Conservation (phyloP, 352 stramenopile genomes). For the Globisporangium iwayamae region DNA sequence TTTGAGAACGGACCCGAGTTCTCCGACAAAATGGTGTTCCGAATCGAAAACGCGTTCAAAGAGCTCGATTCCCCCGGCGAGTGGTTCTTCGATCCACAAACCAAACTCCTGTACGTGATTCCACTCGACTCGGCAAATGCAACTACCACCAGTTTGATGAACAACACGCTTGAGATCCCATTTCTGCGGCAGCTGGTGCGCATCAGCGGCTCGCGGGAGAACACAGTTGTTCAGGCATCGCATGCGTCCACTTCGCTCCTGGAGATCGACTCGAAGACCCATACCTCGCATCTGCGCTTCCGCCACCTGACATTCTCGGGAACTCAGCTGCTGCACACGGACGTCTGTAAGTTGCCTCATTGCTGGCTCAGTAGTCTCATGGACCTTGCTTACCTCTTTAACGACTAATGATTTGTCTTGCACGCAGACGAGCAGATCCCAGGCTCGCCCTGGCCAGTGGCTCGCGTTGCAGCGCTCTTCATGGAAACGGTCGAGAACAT, state of each 20-base stretch:
- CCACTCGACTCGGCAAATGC: conserved; percentile 28
- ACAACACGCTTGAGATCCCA: conserved; percentile 46
- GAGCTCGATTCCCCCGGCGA: conserved; percentile 61
- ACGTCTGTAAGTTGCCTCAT: conserved; percentile 46
- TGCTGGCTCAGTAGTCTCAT: not conserved
- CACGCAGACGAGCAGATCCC: conserved; percentile 37
- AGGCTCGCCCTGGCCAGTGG: conserved; percentile 45
- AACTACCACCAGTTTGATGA: conserved; percentile 22
- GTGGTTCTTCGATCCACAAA: conserved; percentile 62
- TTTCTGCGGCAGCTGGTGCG: conserved; percentile 58
- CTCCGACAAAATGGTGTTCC: conserved; percentile 25
- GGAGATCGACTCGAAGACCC: conserved; percentile 38
- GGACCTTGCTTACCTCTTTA: not conserved
- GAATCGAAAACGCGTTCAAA: conserved; percentile 60
- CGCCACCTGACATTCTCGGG: conserved; percentile 59
- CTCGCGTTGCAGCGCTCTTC: conserved; percentile 56
- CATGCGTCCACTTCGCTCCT: conserved; percentile 41
- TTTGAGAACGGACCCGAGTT: conserved; percentile 33
- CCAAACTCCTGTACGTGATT: conserved; percentile 54
- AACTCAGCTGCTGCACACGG: conserved; percentile 51
- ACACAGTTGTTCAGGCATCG: conserved; percentile 35
- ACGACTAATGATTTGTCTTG: not conserved
- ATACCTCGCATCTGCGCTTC: conserved; percentile 47
- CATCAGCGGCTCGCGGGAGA: conserved; percentile 52
- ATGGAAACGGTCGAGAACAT: conserved; percentile 53